phyloP scores from a whole-genome alignment of 495 filamentous ascomycete genomes.

The Penicillium goetzii region DNA sequence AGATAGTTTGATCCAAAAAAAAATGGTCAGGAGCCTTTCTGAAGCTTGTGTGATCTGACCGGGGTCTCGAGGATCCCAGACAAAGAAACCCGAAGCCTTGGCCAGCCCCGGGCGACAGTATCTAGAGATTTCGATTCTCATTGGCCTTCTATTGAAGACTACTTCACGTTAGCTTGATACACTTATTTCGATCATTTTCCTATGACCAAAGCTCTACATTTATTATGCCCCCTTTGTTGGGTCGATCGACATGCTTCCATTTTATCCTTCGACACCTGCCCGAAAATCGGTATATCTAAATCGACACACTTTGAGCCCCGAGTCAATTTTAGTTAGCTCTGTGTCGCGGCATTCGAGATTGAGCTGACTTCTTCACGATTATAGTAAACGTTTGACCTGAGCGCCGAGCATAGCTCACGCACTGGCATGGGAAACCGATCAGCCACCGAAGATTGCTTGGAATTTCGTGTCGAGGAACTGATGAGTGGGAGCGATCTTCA shows the following conservation, averaged over 20 bases:
- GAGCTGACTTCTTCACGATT: neutral
- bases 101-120: neutral
- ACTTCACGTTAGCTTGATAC: neutral
- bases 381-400: too few relatives aligned
- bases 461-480: neutral
- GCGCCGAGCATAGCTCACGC: too few relatives aligned
- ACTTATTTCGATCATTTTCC: neutral
- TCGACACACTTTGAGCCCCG: neutral
- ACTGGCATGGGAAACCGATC: neutral
- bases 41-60: neutral
- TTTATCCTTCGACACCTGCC: neutral
- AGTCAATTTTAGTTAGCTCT: neutral
- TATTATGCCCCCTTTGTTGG: neutral
- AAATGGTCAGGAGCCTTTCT: neutral
- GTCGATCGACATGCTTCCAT: neutral
- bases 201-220: neutral
- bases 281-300: neutral
- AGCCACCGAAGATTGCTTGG: neutral
- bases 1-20: too few relatives aligned
- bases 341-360: neutral
- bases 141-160: constrained; percentile 1
- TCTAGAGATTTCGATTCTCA: neutral
- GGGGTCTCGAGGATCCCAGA: neutral
- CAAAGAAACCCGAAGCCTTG: neutral
- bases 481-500: neutral